Base-by-base conservation (phyloP, 345 rosid species). In the Carallia brachiata region DNA sequence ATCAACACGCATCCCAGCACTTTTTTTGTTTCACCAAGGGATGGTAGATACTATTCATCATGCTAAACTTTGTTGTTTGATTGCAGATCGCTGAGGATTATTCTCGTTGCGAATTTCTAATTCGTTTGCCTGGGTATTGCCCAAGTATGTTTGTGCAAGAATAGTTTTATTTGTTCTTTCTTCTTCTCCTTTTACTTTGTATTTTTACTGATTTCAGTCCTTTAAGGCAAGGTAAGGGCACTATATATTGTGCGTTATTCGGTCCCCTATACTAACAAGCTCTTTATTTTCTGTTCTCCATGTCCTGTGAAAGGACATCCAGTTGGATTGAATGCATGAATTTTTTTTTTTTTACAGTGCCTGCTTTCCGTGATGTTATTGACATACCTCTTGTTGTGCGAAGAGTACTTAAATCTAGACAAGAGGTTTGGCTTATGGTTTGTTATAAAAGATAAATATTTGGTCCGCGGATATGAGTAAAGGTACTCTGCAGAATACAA, bases 91-190 rank as follows among this genome's bases (percentile, higher is more conserved):
- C 99, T 18, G 98, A 95, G 80, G 99, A 95, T 82, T 95, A 95
- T 82, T 95, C 98, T 68, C 91, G 89, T 55, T 90, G 96, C 74
- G 96, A 92, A 77, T 92, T 95, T 82, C 83, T 95, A 31, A 89
- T 95, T 72, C 99, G 98, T 72, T 91, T 95, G 52, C 99, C 99
- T 28, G 99, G 99, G 74, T 95, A 92, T 81, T 95, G 99, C 67
- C 99, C 99, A 81, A 95, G 99, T 95, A 89, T 77, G 96, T 75
- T 62, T 6, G 1, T 44, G 70, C 54, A 17, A 61, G 3, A 8
- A 36, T 30, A 58, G 36, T 10, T 61, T 54, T 19, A 13, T 2
- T 10, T 44, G 17, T 44, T 13, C 1, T 4, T 10, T 8, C 8
- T 40, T 44, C 13, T 40, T 40, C 2, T 40, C 12, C 18, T 13